These are phyloP conservation scores for Jackrogersella multiformis DNA, from an alignment of 495 filamentous ascomycete genomes.

Conservation along the genomic window DNA sequence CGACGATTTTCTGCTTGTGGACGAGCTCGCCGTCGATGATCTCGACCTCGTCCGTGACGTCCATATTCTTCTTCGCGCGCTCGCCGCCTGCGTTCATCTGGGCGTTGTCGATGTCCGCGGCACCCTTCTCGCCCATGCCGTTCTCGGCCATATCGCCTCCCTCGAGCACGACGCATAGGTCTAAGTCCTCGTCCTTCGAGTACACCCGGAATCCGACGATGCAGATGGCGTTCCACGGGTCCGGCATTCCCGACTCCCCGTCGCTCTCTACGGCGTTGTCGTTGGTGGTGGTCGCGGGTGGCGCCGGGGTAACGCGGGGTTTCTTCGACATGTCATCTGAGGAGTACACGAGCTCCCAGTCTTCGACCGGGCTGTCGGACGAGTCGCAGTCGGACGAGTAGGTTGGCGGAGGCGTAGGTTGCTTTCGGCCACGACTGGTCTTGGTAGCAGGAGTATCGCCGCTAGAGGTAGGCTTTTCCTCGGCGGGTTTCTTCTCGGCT, in stretches of 20 bases:
- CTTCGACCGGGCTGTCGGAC: slow-evolving; percentile 58
- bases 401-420: slow-evolving; percentile 4
- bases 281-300: slow-evolving; percentile 38
- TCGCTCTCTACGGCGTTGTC: slow-evolving; percentile 49
- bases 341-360: slow-evolving; percentile 61
- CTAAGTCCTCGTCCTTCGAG: slow-evolving; percentile 58
- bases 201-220: slow-evolving; percentile 61
- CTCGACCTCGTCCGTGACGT: slow-evolving; percentile 40
- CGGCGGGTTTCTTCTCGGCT: slow-evolving; percentile 28
- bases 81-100: slow-evolving; percentile 61
- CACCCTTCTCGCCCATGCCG: slow-evolving; percentile 62
- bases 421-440: slow-evolving; percentile 2
- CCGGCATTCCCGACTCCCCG: slow-evolving; percentile 58
- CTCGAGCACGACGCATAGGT: slow-evolving; percentile 59
- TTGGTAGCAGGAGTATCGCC: slow-evolving; percentile 39
- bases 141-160: slow-evolving; percentile 58
- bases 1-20: slow-evolving; percentile 50
- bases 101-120: slow-evolving; percentile 59
- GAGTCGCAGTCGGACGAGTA: slow-evolving; percentile 56
- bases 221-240: slow-evolving; percentile 62
- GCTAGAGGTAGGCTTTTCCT: slow-evolving; percentile 24
- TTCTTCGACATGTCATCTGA: slow-evolving; percentile 62
- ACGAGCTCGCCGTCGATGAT: slow-evolving; percentile 52
- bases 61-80: slow-evolving; percentile 45
- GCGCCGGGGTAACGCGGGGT: slow-evolving; percentile 48